Conservation (phyloP, 2,329 filamentous ascomycete species). For the Hypoxylon sp. region DNA sequence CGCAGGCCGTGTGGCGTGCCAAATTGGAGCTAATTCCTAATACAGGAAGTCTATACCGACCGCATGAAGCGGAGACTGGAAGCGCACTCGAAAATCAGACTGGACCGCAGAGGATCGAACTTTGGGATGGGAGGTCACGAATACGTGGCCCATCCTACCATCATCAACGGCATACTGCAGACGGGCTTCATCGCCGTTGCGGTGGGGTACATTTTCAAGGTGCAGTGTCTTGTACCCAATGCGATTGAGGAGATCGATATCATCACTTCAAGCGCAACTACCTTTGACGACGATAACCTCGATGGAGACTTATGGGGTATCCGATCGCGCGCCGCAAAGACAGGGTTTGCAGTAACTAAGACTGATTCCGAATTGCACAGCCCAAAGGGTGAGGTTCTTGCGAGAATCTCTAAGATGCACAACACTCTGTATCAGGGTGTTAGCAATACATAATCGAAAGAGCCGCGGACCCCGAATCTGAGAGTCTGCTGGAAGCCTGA, state of each 20-base stretch:
- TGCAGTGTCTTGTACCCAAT: not conserved
- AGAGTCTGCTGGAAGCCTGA: not conserved
- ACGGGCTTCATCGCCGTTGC: not conserved
- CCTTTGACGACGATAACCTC: not conserved
- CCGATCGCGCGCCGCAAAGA: not conserved
- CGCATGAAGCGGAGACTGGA: not conserved
- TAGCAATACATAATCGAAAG: not conserved
- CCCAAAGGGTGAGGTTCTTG: not conserved
- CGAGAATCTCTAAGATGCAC: not conserved
- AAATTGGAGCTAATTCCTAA: not conserved
- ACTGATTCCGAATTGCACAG: not conserved
- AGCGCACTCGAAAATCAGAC: not conserved
- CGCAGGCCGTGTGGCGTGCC: not conserved
- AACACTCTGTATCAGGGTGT: not conserved
- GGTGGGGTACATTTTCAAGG: not conserved
- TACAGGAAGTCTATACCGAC: not conserved
- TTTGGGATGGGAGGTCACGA: not conserved
- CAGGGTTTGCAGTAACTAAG: not conserved
- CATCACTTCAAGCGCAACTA: not conserved
- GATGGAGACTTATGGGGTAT: not conserved
- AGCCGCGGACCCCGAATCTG: not conserved
- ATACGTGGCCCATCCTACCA: not conserved
- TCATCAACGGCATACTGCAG: not conserved
- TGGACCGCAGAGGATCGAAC: not conserved
- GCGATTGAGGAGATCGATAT: not conserved